Conservation (phyloP, 2,329 filamentous ascomycete genomes). For the Talaromyces funiculosus region DNA sequence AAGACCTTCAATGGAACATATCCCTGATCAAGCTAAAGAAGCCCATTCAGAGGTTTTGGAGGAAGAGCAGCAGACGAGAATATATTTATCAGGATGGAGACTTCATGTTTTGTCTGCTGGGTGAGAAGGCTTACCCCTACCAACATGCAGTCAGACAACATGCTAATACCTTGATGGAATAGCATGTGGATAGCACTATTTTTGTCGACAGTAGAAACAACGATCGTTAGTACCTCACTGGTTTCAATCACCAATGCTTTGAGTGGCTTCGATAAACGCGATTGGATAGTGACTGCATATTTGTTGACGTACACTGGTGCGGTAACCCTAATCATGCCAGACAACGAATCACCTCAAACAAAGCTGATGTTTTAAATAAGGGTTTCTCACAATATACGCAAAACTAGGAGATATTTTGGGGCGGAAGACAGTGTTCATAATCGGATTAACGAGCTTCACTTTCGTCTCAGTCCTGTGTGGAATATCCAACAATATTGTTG, state of each 20-base stretch:
- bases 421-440: slow-evolving; percentile 34
- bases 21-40: neutral
- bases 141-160: neutral
- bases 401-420: slow-evolving; percentile 46
- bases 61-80: neutral
- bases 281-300: slow-evolving; percentile 48
- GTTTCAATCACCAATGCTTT: slow-evolving; percentile 42
- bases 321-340: neutral
- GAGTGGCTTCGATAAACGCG: slow-evolving; percentile 30
- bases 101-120: neutral
- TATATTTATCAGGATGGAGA: slow-evolving; percentile 1
- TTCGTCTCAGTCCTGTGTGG: slow-evolving; percentile 39
- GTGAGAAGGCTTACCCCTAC: neutral
- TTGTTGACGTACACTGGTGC: slow-evolving; percentile 46
- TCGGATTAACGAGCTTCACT: slow-evolving; percentile 36
- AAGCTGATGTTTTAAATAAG: slow-evolving; percentile 16
- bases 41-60: neutral
- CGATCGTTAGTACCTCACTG: slow-evolving; percentile 49
- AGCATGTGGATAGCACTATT: slow-evolving; percentile 31
- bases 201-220: slow-evolving; percentile 45
- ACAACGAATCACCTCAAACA: neutral
- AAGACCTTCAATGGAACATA: neutral
- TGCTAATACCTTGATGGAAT: neutral
- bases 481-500: slow-evolving; percentile 26
- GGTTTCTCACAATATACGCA: slow-evolving; percentile 40